Percentiles rank a stretch among this genome's conserved stretches.
These are phyloP conservation scores for Hypsizygus ulmarius DNA, from an alignment of 1,284 basidiomycete genomes.

Conservation along the genomic window DNA sequence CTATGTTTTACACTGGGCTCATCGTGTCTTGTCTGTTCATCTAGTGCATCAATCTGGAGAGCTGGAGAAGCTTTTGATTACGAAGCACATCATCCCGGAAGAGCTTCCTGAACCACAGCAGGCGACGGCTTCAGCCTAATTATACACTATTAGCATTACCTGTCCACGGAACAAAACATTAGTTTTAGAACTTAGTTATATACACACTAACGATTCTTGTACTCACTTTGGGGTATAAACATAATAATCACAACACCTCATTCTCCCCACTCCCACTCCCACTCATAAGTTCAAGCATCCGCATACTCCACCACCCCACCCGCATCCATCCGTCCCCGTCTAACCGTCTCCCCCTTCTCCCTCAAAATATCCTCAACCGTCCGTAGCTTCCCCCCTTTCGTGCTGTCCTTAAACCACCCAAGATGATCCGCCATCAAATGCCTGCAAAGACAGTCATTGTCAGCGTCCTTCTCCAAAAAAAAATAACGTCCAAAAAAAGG, in stretches of 20 bases:
- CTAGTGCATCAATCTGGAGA: conserved; percentile 96
- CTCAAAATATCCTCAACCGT: conserved; percentile 82
- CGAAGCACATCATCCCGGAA: conserved; percentile 61
- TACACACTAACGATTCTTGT: not conserved
- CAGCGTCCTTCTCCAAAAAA: too few relatives aligned
- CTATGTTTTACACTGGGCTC: not conserved
- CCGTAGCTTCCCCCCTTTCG: conserved; percentile 66
- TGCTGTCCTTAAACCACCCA: conserved; percentile 88
- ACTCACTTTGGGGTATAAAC: not conserved
- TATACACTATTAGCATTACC: not conserved
- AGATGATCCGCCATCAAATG: conserved; percentile 90
- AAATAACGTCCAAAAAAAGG: conserved; percentile 6
- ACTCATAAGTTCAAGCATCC: conserved; percentile 4
- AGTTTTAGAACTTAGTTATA: not conserved
- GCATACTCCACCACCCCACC: conserved; percentile 43
- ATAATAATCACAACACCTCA: too few relatives aligned
- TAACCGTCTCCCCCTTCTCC: conserved; percentile 75
- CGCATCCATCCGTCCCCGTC: conserved; percentile 48
- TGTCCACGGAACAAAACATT: not conserved
- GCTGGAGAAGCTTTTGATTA: conserved; percentile 79
- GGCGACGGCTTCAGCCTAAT: not conserved
- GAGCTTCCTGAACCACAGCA: conserved; percentile 6
- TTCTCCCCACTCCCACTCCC: too few relatives aligned
- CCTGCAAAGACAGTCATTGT: too few relatives aligned
- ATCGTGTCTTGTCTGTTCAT: conserved; percentile 1